Evolutionary conservation across 1,284 basidiomycete species (phyloP).

Genomic region (Papiliotrema nemorosa): DNA sequence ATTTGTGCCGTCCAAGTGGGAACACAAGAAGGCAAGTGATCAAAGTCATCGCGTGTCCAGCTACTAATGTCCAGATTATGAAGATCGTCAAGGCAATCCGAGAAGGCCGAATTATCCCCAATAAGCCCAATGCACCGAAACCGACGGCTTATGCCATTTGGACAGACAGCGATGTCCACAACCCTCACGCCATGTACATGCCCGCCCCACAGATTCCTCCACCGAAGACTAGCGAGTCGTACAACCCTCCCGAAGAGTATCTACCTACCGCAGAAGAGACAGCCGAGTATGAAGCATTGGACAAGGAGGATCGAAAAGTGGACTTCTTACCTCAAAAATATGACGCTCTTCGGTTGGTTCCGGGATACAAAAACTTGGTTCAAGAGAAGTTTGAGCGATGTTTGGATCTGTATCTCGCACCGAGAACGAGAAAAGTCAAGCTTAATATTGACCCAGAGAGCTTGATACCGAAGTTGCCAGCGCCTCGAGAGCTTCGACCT

Average conservation of each 20-base stretch:
- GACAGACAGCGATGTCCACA: conserved; percentile 65
- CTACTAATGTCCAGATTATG: conserved; percentile 67
- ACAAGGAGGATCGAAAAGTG: conserved; percentile 86
- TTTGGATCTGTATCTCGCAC: conserved; percentile 94
- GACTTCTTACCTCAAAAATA: conserved; percentile 89
- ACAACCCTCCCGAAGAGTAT: conserved; percentile 98
- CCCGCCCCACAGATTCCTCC: conserved; percentile 89
- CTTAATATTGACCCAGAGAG: conserved; percentile 87
- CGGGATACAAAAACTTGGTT: conserved; percentile 87
- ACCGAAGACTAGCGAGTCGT: conserved; percentile 90
- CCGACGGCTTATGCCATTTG: conserved; percentile 86
- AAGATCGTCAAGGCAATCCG: conserved; percentile 99
- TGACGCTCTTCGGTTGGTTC: conserved; percentile 78
- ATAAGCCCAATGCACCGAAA: conserved; percentile 73
- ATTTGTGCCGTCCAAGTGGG: conserved; percentile 99
- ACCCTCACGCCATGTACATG: conserved; percentile 68
- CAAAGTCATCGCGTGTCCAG: not conserved
- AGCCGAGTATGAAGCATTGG: conserved; percentile 76
- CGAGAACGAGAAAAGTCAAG: conserved; percentile 80
- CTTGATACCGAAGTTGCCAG: conserved; percentile 92
- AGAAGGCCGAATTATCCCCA: conserved; percentile 86
- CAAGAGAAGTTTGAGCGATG: conserved; percentile 93
- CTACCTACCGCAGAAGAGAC: conserved; percentile 84
- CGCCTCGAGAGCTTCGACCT: conserved; percentile 83
- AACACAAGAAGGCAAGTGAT: conserved; percentile 84